These are phyloP conservation scores for Sarocladium strictum DNA, from an alignment of 2,329 filamentous ascomycete species.

Conservation along the genomic window DNA sequence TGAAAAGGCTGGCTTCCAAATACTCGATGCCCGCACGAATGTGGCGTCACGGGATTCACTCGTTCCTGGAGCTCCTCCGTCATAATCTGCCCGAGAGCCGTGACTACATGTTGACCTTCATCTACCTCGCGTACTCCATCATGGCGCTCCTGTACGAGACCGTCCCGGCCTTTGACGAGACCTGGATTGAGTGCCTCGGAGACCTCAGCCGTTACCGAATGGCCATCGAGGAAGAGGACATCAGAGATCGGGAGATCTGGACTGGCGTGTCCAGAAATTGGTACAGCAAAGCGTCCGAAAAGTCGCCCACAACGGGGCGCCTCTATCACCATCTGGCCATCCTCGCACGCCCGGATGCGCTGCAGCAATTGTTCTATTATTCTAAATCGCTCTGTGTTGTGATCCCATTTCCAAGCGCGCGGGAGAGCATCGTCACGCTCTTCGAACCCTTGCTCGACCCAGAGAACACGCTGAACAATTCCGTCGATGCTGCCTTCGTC, in stretches of 20 bases:
- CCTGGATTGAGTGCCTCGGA: slow-evolving; percentile 90
- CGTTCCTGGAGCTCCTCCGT: slow-evolving; percentile 71
- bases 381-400: slow-evolving; percentile 63
- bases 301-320: slow-evolving; percentile 66
- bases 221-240: slow-evolving; percentile 82
- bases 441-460: slow-evolving; percentile 53
- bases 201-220: slow-evolving; percentile 80
- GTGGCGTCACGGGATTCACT: slow-evolving; percentile 91
- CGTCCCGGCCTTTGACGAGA: slow-evolving; percentile 74
- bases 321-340: slow-evolving; percentile 88
- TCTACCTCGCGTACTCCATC: slow-evolving; percentile 85
- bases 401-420: slow-evolving; percentile 60
- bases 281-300: slow-evolving; percentile 79
- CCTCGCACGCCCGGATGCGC: slow-evolving; percentile 60
- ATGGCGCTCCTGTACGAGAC: slow-evolving; percentile 84
- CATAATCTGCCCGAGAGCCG: slow-evolving; percentile 68
- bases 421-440: slow-evolving; percentile 64
- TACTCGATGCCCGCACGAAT: slow-evolving; percentile 90
- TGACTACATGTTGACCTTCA: slow-evolving; percentile 87
- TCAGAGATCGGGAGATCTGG: slow-evolving; percentile 73
- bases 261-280: slow-evolving; percentile 72
- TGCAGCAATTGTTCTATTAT: slow-evolving; percentile 70
- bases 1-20: slow-evolving; percentile 66
- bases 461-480: slow-evolving; percentile 25
- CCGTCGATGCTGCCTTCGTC: slow-evolving; percentile 54